Percentiles rank a stretch among this genome's conserved stretches.
phyloP scores from a whole-genome alignment of 805 yeast species.

The Vanderwaltozyma polyspora region DNA sequence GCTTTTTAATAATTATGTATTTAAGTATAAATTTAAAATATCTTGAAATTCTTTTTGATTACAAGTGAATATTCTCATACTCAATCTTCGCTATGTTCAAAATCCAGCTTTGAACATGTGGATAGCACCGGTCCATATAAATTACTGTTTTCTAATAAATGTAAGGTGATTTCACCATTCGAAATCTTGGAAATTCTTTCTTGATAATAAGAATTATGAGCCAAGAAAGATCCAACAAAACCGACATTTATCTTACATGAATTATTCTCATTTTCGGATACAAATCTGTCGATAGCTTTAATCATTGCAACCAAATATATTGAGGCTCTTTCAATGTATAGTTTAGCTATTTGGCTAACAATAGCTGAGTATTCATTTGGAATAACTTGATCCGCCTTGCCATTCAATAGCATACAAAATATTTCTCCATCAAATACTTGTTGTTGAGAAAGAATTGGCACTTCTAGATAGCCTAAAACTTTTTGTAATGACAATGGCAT shows the following conservation, averaged over 20 bases:
- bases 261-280: neutral
- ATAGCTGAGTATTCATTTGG: neutral
- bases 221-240: slow-evolving; percentile 21
- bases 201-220: slow-evolving; percentile 11
- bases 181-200: slow-evolving; percentile 10
- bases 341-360: slow-evolving; percentile 6
- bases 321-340: slow-evolving; percentile 18
- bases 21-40: too few species aligned
- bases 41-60: too few species aligned
- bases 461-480: slow-evolving; percentile 8
- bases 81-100: too few species aligned
- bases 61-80: too few species aligned
- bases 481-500: slow-evolving; percentile 14
- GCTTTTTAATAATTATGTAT: too few species aligned
- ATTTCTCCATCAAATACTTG: slow-evolving; percentile 15
- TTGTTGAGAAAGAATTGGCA: slow-evolving; percentile 2
- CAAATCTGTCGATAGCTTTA: slow-evolving; percentile 6
- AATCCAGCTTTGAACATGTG: too few species aligned
- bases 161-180: slow-evolving; percentile 6
- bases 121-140: slow-evolving; percentile 21
- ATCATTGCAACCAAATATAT: slow-evolving; percentile 16
- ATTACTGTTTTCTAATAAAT: slow-evolving; percentile 18
- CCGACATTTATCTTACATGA: slow-evolving; percentile 10
- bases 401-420: slow-evolving; percentile 5
- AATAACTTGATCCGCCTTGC: neutral